Evolutionary conservation across 441 rosid genomes (phyloP).

Genomic region (Erysimum cheiri): DNA sequence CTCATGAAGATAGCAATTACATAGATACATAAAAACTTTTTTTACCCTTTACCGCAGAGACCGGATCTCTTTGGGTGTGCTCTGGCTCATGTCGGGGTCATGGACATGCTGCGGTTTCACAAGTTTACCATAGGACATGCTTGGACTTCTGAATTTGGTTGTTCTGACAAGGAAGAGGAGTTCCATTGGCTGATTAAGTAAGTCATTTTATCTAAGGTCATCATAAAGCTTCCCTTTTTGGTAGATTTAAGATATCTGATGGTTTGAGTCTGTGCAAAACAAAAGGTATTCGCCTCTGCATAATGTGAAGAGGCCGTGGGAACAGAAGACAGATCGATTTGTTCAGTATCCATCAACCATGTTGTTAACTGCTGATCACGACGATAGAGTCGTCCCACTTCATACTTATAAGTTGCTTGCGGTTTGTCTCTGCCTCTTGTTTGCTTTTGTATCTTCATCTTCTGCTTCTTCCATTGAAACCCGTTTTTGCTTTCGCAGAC

Average conservation of each 20-base stretch:
- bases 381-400: conserved; percentile 92
- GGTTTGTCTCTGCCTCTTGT: conserved; percentile 50
- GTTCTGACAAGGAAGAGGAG: conserved; percentile 87
- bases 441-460: conserved; percentile 4
- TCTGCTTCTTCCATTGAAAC: conserved; percentile 4
- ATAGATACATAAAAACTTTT: conserved; percentile 12
- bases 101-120: conserved; percentile 99
- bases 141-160: conserved; percentile 92
- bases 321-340: conserved; percentile 47
- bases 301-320: conserved; percentile 94
- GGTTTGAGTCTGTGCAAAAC: conserved; percentile 3
- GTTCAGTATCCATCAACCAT: conserved; percentile 88
- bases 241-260: conserved; percentile 15
- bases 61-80: conserved; percentile 99
- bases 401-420: conserved; percentile 89
- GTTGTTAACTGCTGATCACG: conserved; percentile 96
- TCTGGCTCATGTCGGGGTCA: conserved; percentile 97
- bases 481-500: conserved; percentile 55
- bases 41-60: conserved; percentile 55
- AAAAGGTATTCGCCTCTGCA: conserved; percentile 92
- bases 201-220: conserved; percentile 36
- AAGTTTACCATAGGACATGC: conserved; percentile 96
- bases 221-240: conserved; percentile 2
- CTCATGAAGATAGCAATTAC: background rate
- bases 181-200: conserved; percentile 90